phyloP scores from a whole-genome alignment of 23 red algal species.

The Gracilariopsis chorda region DNA sequence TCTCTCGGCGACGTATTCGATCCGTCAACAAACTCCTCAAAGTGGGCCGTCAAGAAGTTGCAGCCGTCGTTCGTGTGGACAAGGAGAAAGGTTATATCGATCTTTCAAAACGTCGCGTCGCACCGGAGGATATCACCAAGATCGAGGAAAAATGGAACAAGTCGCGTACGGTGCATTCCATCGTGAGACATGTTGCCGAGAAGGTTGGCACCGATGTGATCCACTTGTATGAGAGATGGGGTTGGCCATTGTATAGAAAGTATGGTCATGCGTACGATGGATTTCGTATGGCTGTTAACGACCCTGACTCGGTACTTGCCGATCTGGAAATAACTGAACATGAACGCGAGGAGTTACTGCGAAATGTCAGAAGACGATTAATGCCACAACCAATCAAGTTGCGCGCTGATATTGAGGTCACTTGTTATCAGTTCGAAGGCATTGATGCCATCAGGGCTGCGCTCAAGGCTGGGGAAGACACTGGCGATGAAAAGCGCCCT shows the following conservation, averaged over 20 bases:
- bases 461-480: conserved; percentile 70
- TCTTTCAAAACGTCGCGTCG: conserved; percentile 95
- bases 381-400: conserved; percentile 87
- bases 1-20: conserved; percentile 97
- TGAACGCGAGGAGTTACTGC: conserved; percentile 87
- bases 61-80: conserved; percentile 95
- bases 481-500: conserved; percentile 48
- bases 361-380: conserved; percentile 78
- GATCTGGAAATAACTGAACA: conserved; percentile 74
- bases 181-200: conserved; percentile 97
- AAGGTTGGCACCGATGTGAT: conserved; percentile 79
- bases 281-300: conserved; percentile 82
- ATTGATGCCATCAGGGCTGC: conserved; percentile 92
- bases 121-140: conserved; percentile 87
- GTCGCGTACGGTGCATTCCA: conserved; percentile 92
- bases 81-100: conserved; percentile 99
- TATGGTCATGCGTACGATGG: conserved; percentile 97
- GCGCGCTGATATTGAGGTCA: conserved; percentile 97
- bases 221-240: conserved; percentile 91
- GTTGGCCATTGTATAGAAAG: conserved; percentile 96
- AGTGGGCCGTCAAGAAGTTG: conserved; percentile 93
- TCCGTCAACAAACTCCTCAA: conserved; percentile 97
- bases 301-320: conserved; percentile 78
- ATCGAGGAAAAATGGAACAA: conserved; percentile 99
- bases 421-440: conserved; percentile 96